Conservation (phyloP, 108 stramenopile species). For the Skeletonema tropicum region DNA sequence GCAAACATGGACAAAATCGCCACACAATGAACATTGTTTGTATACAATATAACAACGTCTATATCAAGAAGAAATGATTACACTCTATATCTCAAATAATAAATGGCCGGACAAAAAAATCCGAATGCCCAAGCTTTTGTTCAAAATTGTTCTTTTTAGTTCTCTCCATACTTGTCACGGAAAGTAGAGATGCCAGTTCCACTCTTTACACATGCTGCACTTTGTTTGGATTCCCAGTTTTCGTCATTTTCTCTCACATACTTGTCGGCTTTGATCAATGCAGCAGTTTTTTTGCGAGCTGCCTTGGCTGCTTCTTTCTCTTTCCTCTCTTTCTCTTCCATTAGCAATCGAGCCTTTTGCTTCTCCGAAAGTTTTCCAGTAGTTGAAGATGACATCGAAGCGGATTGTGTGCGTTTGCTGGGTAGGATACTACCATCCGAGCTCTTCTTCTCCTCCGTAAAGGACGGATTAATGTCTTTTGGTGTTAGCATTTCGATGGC, state of each 20-base stretch:
- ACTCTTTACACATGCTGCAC: conserved; percentile 73
- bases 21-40: background rate
- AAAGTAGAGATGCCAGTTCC: conserved; percentile 69
- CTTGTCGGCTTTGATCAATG: conserved; percentile 63
- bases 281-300: conserved; percentile 46
- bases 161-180: conserved; percentile 75
- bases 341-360: conserved; percentile 67
- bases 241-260: conserved; percentile 66
- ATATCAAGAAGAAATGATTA: background rate
- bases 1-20: background rate
- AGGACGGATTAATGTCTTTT: background rate
- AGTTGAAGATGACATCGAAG: conserved; percentile 5
- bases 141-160: conserved; percentile 9
- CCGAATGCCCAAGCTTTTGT: background rate
- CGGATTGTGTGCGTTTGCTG: background rate
- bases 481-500: conserved; percentile 37
- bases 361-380: conserved; percentile 61
- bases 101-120: background rate
- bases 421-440: conserved; percentile 8
- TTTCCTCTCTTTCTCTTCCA: conserved; percentile 57
- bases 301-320: conserved; percentile 57
- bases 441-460: conserved; percentile 29
- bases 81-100: background rate
- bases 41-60: conserved; percentile 5
- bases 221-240: conserved; percentile 66